Percentiles rank a stretch among this genome's conserved stretches.
phyloP scores from a whole-genome alignment of 495 filamentous ascomycete species.

The Emericellopsis terricola region DNA sequence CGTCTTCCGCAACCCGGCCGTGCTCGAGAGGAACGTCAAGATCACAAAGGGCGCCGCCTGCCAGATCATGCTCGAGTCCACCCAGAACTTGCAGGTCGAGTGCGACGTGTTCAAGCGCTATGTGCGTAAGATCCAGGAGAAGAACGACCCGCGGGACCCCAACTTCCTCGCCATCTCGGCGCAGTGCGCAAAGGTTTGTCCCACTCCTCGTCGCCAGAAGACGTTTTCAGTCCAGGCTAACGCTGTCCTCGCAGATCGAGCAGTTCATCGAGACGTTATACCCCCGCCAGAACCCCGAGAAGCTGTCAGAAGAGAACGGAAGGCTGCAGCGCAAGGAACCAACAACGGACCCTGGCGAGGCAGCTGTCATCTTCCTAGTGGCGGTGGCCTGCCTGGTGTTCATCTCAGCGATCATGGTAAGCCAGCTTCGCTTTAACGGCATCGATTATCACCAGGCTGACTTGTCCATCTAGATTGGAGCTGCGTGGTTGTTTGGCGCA shows the following conservation, averaged over 20 bases:
- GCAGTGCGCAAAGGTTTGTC: conserved; percentile 66
- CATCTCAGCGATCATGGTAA: conserved; percentile 26
- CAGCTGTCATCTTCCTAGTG: conserved; percentile 14
- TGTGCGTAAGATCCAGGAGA: conserved; percentile 69
- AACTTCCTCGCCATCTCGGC: conserved; percentile 88
- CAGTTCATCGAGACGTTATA: conserved; percentile 94
- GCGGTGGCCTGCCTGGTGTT: conserved; percentile 15
- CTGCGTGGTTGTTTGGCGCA: conserved; percentile 50
- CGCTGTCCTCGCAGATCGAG: conserved; percentile 48
- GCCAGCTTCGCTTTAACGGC: too few species aligned
- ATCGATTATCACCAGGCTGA: conserved; percentile 3
- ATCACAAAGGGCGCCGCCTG: conserved; percentile 94
- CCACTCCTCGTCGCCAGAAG: background rate
- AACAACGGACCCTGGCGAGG: conserved; percentile 16
- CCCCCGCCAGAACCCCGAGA: conserved; percentile 43
- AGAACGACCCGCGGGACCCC: conserved; percentile 86
- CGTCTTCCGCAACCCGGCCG: conserved; percentile 78
- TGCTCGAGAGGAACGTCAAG: conserved; percentile 83
- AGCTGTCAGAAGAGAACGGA: conserved; percentile 16
- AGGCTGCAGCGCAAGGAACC: conserved; percentile 7
- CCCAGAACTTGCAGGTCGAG: conserved; percentile 66
- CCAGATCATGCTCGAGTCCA: conserved; percentile 75
- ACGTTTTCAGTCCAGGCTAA: background rate
- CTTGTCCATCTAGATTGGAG: conserved; percentile 31
- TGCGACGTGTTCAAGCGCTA: conserved; percentile 67